Evolutionary conservation across 2,329 filamentous ascomycete genomes (phyloP), one percentile per base, ranked within the genome.

Genomic region (Gaeumannomyces sp.): DNA sequence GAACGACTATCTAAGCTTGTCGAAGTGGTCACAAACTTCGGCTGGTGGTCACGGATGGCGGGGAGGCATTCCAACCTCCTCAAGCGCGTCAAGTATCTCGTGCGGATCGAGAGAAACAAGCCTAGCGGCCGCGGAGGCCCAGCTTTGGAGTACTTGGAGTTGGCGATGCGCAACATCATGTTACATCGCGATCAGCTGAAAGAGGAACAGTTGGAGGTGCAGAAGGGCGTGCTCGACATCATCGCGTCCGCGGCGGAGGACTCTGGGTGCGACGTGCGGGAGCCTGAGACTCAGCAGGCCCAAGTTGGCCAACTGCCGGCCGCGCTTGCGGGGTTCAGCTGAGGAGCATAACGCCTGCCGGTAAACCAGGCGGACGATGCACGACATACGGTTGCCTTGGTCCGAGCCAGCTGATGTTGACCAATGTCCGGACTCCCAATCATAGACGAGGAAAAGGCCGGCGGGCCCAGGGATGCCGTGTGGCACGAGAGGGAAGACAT

Each of bases 1-100:
- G 66, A 67, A 22, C 67, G 67, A 22, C 62, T 74, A 25, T 64
- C 68, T 3, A 65, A 67, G 11, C 67, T 69, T 27, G 59, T 74
- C 57, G 45, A 66, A 27, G 61, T 68, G 22, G 57, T 68, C 64
- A 35, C 69, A 31, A 66, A 70, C 33, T 16, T 13, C 2, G 61
- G 56, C 1, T 70, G 67, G 33, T 56, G 63, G 59, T 58, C 35
- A 5, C 35, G 50, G 31, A 56, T 63, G 27, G 61, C 61, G 22
- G 28, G 29, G 25, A 28, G 50, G 5, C 38, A 33, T 10, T 28
- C 22, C 11, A 58, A 27, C 16, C 13, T 63, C 7, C 61, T 63
- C 61, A 63, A 63, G 53, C 45, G 53, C 45, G n/a, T 63, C 28
- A 63, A 38, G 29, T n/a, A 58, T 22, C 59, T 60, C 13, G 28